Conservation (phyloP, 2,329 filamentous ascomycete genomes). For the Alternaria consortialis region DNA sequence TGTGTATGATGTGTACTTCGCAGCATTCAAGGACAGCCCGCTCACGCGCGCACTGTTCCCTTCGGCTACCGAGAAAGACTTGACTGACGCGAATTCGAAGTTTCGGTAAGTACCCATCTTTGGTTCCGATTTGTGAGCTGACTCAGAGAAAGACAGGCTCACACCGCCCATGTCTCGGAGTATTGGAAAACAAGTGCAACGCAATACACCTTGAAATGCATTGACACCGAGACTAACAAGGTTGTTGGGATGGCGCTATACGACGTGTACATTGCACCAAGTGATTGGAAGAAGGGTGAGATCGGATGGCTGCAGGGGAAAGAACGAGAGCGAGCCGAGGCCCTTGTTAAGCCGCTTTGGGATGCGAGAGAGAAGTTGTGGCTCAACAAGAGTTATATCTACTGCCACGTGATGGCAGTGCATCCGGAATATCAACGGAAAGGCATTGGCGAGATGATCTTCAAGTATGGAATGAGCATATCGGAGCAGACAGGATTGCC, state of each 20-base stretch:
- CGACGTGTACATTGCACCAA: constrained; percentile 55
- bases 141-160: constrained; percentile 47
- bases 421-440: constrained; percentile 55
- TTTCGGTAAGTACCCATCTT: constrained; percentile 30
- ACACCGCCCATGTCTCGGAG: constrained; percentile 55
- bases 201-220: constrained; percentile 60
- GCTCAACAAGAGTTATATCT: constrained; percentile 32
- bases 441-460: constrained; percentile 54
- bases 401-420: constrained; percentile 56
- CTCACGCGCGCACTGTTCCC: constrained; percentile 58
- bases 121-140: constrained; percentile 5
- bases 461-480: constrained; percentile 51
- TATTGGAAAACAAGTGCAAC: constrained; percentile 50
- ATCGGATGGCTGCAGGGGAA: constrained; percentile 59
- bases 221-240: constrained; percentile 56
- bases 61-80: constrained; percentile 28
- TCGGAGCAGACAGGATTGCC: constrained; percentile 52
- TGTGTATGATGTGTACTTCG: constrained; percentile 60
- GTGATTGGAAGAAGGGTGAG: constrained; percentile 57
- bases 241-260: constrained; percentile 60
- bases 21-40: constrained; percentile 55
- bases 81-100: constrained; percentile 31
- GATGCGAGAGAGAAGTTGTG: constrained; percentile 32
- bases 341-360: constrained; percentile 53
- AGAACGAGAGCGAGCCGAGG: constrained; percentile 56